Evolutionary conservation across 2,329 filamentous ascomycete species (phyloP).

Genomic region (Pseudopithomyces chartarum): DNA sequence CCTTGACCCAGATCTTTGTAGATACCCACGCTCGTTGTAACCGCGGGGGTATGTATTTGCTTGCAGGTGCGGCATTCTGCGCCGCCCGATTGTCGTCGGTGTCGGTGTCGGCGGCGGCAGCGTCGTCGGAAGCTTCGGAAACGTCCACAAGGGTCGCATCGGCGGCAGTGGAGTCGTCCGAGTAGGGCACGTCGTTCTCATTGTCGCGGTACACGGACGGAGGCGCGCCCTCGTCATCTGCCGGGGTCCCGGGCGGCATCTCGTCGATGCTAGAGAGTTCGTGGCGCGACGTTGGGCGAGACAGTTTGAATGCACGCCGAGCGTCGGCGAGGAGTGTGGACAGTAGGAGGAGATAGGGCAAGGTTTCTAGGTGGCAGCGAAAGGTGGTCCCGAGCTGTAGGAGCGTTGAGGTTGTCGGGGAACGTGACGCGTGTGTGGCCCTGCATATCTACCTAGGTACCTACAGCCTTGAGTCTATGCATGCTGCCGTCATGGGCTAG

Average conservation of each 20-base stretch:
- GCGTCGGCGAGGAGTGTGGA: slow-evolving; percentile 17
- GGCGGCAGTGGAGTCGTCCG: slow-evolving; percentile 29
- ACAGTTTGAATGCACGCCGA: slow-evolving; percentile 25
- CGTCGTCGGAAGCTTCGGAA: slow-evolving; percentile 40
- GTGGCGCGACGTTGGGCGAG: slow-evolving; percentile 38
- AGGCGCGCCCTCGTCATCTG: slow-evolving; percentile 33
- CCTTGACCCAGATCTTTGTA: slow-evolving; percentile 53
- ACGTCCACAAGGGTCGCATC: slow-evolving; percentile 25
- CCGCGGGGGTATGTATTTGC: slow-evolving; percentile 58
- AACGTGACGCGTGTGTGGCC: no score
- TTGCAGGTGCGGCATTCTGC: slow-evolving; percentile 26
- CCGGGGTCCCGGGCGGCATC: slow-evolving; percentile 27
- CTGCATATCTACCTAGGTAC: no score
- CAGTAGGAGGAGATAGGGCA: neutral
- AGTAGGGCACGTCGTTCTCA: slow-evolving; percentile 26
- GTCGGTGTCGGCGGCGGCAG: no score
- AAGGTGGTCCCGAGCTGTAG: neutral
- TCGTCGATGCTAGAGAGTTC: slow-evolving; percentile 33
- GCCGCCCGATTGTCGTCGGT: slow-evolving; percentile 26
- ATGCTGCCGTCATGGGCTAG: neutral
- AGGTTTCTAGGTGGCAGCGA: neutral
- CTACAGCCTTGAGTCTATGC: neutral
- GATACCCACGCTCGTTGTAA: slow-evolving; percentile 49
- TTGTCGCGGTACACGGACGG: slow-evolving; percentile 41
- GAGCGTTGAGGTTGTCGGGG: neutral